Base-by-base conservation (phyloP, 2,329 filamentous ascomycete species). In the Gliomastix tumulicola region DNA sequence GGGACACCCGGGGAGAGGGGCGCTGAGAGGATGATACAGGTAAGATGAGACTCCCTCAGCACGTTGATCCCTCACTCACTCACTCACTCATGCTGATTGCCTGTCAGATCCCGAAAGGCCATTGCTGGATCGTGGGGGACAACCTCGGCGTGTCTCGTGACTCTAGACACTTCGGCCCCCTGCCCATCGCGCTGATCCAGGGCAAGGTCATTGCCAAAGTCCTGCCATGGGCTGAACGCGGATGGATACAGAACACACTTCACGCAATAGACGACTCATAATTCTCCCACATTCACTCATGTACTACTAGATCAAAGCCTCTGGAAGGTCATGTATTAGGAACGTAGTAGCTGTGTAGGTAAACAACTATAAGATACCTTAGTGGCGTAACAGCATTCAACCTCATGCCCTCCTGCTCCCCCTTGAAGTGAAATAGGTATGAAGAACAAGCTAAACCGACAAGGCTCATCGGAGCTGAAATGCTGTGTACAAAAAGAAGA, bases 51-150 rank as follows among this genome's bases (percentile, higher is more conserved):
- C n/a, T 11, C 12, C 23, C 25, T 27, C 11, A 28, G n/a, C 11
- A n/a, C 9, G 17, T 13, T 28, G 25, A 28, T 28, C 10, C 25
- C n/a, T n/a, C 25, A 13, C 17, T 16, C 13, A 28, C 13, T 28
- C 25, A 28, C 13, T 28, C 17, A 16, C 13, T 16, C 17, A 16
- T n/a, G 25, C 25, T 28, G 10, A n/a, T 16, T 9, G 4, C 17
- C 38, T n/a, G n/a, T n/a, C 51, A 94, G 85, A 79, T 98, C 13
- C 92, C 92, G 0, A 70, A 84, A 53, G 92, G 92, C 2, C 92
- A 98, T 66, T 94, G 88, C 51, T 97, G 88, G 78, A 67, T 96
- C 7, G 76, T 80, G 4, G 92, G 92, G 4, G 92, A 98, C 59
- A 97, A 97, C 58, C 54, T 95, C 42, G 71, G 78, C 4, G 83